Base-by-base conservation (phyloP, 2,329 filamentous ascomycete species). In the Penicillium sp. region DNA sequence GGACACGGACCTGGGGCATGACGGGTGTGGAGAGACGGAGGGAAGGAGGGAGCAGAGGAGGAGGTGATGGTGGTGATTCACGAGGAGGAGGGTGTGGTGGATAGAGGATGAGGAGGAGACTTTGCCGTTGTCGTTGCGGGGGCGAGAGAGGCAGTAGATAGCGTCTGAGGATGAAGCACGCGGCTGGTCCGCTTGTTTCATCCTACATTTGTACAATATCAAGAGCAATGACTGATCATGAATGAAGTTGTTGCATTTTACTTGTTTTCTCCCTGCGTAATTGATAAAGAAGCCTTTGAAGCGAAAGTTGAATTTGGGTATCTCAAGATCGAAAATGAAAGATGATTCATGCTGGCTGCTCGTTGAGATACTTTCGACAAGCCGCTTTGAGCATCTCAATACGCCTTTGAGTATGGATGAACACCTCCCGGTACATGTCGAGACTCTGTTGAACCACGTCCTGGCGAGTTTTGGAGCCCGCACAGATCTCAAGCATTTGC, bases 401-500 rank as follows among this genome's bases (percentile, higher is more conserved):
- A 64, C 88, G 84, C 65, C 86, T 82, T 59, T 84, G 81, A 1
- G 89, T 90, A 62, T 90, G 86, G 58, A 85, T 76, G 70, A 91
- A 98, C 11, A 96, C 88, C 45, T 84, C 82, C 43, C 85, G 83
- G 67, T 97, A 98, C 73, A 93, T 88, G 51, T 84, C 80, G 47
- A 98, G 75, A 65, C 86, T 95, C 67, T 95, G 85, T 46, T 83
- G 78, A 37, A 98, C 79, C 40, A 98, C 88, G 18, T 81, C 79
- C 46, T 80, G 78, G 61, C 82, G 85, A 32, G 84, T 87, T 55
- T 83, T 86, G 44, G 81, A 83, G 26, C 93, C 93, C 50, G 91
- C 90, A 70, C 93, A 97, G 48, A 98, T 96, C 49, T 88, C 88
- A 66, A 90, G 93, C 91, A 98, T 96, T 66, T 90, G 88, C 52